Conservation (phyloP, 345 rosid species). For the Linum usitatissimum region DNA sequence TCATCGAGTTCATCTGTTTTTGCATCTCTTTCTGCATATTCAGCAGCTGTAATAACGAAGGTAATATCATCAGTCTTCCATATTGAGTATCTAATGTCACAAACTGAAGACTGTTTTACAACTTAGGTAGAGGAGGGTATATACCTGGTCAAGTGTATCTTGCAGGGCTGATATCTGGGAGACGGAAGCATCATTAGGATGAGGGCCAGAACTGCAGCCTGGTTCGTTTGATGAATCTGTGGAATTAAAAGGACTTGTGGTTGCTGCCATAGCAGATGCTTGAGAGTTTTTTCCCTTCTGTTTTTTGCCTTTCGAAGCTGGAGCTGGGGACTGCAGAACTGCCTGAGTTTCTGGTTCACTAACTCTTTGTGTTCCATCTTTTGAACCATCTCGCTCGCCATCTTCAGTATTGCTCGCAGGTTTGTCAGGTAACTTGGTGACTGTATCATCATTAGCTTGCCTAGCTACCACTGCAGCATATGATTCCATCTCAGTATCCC, state of each 20-base stretch:
- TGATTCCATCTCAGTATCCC: constrained; percentile 32
- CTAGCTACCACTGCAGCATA: constrained; percentile 28
- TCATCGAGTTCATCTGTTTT: constrained; percentile 15
- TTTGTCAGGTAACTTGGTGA: constrained; percentile 23
- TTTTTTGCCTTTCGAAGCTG: constrained; percentile 15
- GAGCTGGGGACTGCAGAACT: constrained; percentile 8
- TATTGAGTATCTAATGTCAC: no score
- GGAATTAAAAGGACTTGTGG: constrained; percentile 18
- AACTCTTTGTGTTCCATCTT: constrained; percentile 6
- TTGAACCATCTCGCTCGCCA: constrained; percentile 8
- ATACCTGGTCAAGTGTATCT: constrained; percentile 20
- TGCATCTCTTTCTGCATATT: constrained; percentile 25
- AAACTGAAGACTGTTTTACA: no score
- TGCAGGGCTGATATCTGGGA: constrained; percentile 21
- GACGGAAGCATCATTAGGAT: constrained; percentile 11
- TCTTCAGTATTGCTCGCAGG: constrained; percentile 13
- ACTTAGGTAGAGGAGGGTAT: background rate
- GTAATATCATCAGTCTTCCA: background rate
- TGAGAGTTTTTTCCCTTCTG: constrained; percentile 18
- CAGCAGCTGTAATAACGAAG: constrained; percentile 8
- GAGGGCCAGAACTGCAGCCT: constrained; percentile 13
- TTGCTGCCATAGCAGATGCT: constrained; percentile 12
- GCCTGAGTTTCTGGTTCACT: constrained; percentile 12
- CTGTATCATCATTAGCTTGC: constrained; percentile 21
- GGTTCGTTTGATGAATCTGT: constrained; percentile 19